Evolutionary conservation across 257 asterid genomes (phyloP).

Genomic region (Mentha longifolia): DNA sequence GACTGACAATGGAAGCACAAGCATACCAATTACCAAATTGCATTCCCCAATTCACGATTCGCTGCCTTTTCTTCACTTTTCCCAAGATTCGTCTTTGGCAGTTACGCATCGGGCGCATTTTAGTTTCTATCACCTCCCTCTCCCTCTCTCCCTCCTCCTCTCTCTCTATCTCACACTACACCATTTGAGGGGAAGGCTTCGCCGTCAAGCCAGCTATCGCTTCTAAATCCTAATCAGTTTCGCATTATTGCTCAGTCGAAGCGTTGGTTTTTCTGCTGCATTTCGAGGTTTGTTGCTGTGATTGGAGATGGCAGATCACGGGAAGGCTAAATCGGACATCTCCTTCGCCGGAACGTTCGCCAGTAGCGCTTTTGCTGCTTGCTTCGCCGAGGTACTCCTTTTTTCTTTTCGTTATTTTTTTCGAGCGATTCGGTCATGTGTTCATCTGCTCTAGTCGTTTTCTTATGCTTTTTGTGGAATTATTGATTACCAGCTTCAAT

Average conservation of each 20-base stretch:
- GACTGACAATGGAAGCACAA: constrained; percentile 35
- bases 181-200: neutral
- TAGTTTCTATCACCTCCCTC: constrained; percentile 10
- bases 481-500: neutral
- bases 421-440: neutral
- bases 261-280: neutral
- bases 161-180: neutral
- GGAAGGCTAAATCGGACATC: constrained; percentile 68
- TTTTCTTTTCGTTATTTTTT: neutral
- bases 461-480: neutral
- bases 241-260: neutral
- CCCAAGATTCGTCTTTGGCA: constrained; percentile 42
- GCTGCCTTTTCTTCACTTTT: constrained; percentile 44
- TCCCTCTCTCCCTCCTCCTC: constrained; percentile 6
- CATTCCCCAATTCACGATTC: constrained; percentile 34
- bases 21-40: constrained; percentile 22
- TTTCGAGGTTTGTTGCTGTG: neutral
- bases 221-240: neutral
- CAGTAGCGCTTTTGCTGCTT: constrained; percentile 94
- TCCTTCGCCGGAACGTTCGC: constrained; percentile 84
- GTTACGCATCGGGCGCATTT: constrained; percentile 22
- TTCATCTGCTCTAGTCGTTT: neutral
- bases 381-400: constrained; percentile 80
- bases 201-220: constrained; percentile 4
- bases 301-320: constrained; percentile 67